Conservation (phyloP, 169 alveolate genomes). For the Cryptosporidium tyzzeri region DNA sequence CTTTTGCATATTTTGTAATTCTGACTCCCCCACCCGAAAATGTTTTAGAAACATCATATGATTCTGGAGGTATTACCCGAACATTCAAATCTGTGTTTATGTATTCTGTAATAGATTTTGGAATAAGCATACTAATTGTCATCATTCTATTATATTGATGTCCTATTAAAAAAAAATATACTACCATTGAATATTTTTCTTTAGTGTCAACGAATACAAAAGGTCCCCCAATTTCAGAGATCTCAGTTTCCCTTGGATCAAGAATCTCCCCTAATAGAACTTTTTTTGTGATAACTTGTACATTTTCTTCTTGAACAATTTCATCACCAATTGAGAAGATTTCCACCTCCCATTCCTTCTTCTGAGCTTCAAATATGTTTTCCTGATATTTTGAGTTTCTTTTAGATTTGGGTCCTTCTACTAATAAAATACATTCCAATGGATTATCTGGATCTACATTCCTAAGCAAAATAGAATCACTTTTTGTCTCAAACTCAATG, state of each 20-base stretch:
- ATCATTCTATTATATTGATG: conserved; percentile 43
- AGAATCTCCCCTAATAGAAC: conserved; percentile 34
- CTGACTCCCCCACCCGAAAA: neutral
- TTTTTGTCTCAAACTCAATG: conserved; percentile 10
- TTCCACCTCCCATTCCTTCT: conserved; percentile 54
- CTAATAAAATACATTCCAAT: conserved; percentile 34
- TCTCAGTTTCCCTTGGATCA: conserved; percentile 47
- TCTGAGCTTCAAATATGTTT: neutral
- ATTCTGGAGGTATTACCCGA: conserved; percentile 13
- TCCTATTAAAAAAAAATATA: conserved; percentile 16
- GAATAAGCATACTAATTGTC: conserved; percentile 41
- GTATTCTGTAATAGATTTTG: conserved; percentile 19
- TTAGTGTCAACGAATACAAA: conserved; percentile 23
- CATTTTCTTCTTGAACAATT: neutral
- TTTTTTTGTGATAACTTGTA: conserved; percentile 17
- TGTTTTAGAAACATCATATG: neutral
- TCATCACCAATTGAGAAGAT: neutral
- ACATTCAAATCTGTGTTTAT: conserved; percentile 22
- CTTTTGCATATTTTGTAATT: conserved; percentile 5
- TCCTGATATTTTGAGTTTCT: neutral
- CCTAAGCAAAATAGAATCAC: conserved; percentile 22
- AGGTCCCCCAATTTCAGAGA: conserved; percentile 66
- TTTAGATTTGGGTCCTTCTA: neutral
- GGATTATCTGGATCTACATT: conserved; percentile 27
- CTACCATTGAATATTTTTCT: conserved; percentile 39